These are phyloP conservation scores for Amylocarpus encephaloides DNA, from an alignment of 2,329 filamentous ascomycete genomes.

Conservation along the genomic window DNA sequence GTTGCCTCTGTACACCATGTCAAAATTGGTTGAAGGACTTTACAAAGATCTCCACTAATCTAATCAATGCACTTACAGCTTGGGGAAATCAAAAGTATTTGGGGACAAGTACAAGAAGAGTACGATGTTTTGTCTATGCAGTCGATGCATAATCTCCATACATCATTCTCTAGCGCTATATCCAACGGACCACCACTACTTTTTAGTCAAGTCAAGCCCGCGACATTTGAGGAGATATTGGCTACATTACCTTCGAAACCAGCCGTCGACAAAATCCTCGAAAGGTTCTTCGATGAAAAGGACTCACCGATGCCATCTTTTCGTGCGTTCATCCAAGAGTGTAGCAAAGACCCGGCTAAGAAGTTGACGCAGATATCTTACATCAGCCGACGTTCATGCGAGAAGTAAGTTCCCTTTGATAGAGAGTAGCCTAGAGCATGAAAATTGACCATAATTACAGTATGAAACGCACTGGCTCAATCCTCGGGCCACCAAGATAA, in stretches of 20 bases:
- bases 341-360: constrained; percentile 3
- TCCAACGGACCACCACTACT: constrained; percentile 61
- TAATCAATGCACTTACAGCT: constrained; percentile 5
- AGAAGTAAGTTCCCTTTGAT: constrained; percentile 39
- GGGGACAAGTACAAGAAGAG: constrained; percentile 80
- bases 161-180: constrained; percentile 48
- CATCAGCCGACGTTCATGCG: constrained; percentile 79
- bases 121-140: constrained; percentile 48
- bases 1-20: too few relatives aligned
- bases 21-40: neutral
- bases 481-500: constrained; percentile 61
- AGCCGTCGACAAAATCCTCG: constrained; percentile 73
- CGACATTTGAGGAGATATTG: constrained; percentile 70
- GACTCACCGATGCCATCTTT: constrained; percentile 48
- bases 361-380: constrained; percentile 52
- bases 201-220: constrained; percentile 62
- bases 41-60: neutral
- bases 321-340: constrained; percentile 16
- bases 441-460: constrained; percentile 4
- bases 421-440: neutral
- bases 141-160: constrained; percentile 50
- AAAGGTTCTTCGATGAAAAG: constrained; percentile 79
- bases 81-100: constrained; percentile 39
- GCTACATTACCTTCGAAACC: constrained; percentile 72
- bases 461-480: constrained; percentile 54